phyloP scores from a whole-genome alignment of 1,284 basidiomycete genomes.

The Schizophyllum commune region DNA sequence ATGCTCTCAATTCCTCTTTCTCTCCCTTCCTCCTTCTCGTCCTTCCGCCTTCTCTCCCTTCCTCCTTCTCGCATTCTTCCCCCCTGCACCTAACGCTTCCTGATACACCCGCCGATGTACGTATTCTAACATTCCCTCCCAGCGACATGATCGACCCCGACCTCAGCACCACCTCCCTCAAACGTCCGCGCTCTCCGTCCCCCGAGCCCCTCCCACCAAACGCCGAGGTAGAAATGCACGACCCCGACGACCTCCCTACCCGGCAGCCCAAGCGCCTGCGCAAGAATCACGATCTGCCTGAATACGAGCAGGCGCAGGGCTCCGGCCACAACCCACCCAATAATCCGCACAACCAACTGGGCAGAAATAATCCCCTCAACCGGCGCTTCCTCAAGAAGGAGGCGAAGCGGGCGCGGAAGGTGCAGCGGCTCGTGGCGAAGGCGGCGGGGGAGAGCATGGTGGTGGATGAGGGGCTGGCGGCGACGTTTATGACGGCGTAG shows the following conservation, averaged over 20 bases:
- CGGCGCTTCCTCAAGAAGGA: conserved; percentile 51
- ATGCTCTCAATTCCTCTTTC: conserved; percentile 18
- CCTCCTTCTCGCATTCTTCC: too few species aligned
- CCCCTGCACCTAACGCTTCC: too few species aligned
- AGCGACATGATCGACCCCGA: conserved; percentile 7
- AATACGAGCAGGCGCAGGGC: conserved; percentile 39
- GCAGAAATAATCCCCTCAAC: conserved; percentile 47
- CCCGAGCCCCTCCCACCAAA: conserved; percentile 14
- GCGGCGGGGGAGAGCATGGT: conserved; percentile 28
- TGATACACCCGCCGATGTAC: too few species aligned
- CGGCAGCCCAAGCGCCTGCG: conserved; percentile 57
- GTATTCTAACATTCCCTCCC: too few species aligned
- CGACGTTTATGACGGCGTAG: background rate
- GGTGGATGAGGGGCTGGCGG: conserved; percentile 23
- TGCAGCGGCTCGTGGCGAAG: conserved; percentile 21
- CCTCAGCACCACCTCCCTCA: conserved; percentile 17
- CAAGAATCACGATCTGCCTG: conserved; percentile 40
- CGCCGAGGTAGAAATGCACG: conserved; percentile 10
- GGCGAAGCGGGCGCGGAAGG: conserved; percentile 49
- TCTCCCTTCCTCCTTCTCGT: too few species aligned
- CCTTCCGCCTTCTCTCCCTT: too few species aligned
- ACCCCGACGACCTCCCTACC: conserved; percentile 7
- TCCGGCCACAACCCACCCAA: too few species aligned
- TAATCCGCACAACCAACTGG: conserved; percentile 35
- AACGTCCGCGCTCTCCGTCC: conserved; percentile 35